Conservation (phyloP, 2,329 filamentous ascomycete genomes). For the Aspergillus phoenicis region DNA sequence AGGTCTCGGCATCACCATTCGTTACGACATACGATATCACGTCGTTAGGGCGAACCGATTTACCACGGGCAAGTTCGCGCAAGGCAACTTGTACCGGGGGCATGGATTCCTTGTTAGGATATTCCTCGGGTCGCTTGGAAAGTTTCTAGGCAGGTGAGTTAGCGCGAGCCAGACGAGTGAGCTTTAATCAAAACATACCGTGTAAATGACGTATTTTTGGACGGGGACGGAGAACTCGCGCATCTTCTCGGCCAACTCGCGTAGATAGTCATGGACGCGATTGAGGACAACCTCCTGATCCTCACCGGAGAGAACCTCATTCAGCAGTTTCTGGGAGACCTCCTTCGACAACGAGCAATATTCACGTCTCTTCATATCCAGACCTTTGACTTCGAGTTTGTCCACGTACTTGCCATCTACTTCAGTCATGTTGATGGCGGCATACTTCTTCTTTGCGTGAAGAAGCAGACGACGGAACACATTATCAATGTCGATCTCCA, state of each 20-base stretch:
- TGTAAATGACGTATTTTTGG: slow-evolving; percentile 96
- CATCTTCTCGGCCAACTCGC: slow-evolving; percentile 84
- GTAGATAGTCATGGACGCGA: slow-evolving; percentile 90
- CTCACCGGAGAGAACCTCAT: slow-evolving; percentile 91
- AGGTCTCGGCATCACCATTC: slow-evolving; percentile 63
- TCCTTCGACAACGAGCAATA: slow-evolving; percentile 96
- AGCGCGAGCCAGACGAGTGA: slow-evolving; percentile 11
- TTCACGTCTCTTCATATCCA: slow-evolving; percentile 97
- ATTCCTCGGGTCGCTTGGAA: slow-evolving; percentile 89
- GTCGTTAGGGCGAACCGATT: slow-evolving; percentile 86
- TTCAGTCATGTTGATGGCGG: slow-evolving; percentile 90
- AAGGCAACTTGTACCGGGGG: slow-evolving; percentile 95
- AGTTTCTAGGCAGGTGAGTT: slow-evolving; percentile 63
- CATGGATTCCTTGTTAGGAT: slow-evolving; percentile 93
- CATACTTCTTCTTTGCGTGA: slow-evolving; percentile 99
- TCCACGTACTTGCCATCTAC: slow-evolving; percentile 87
- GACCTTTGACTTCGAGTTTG: slow-evolving; percentile 95
- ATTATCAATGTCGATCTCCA: slow-evolving; percentile 98
- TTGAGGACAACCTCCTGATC: slow-evolving; percentile 85
- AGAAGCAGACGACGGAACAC: slow-evolving; percentile 90
- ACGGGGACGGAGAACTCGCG: slow-evolving; percentile 72
- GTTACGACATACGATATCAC: slow-evolving; percentile 97
- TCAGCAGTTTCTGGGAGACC: slow-evolving; percentile 84
- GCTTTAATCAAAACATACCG: slow-evolving; percentile 47
- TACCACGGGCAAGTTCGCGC: slow-evolving; percentile 82